Percentiles rank a stretch among this genome's conserved stretches.
Evolutionary conservation across 2,329 filamentous ascomycete species (phyloP).

Genomic region (Fusarium protoensiforme): DNA sequence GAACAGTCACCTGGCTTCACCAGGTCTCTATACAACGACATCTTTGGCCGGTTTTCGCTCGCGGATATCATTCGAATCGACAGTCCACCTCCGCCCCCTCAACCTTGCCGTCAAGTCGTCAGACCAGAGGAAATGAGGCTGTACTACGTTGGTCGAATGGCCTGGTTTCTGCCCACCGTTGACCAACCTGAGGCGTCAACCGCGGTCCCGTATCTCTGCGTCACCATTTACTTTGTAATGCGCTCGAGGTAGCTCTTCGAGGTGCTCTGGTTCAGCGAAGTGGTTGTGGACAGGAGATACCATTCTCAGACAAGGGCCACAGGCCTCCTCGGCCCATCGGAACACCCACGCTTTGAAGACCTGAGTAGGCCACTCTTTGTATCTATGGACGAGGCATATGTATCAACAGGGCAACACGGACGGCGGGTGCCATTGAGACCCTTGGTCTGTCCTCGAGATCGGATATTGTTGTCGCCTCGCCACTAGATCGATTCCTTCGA

Average conservation of each 20-base stretch:
- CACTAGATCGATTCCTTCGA: background rate
- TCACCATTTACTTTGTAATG: background rate
- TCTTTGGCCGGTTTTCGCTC: background rate
- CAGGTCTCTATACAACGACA: background rate
- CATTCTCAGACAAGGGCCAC: background rate
- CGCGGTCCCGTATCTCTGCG: background rate
- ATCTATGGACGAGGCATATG: background rate
- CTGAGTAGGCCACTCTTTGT: background rate
- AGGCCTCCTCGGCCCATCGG: background rate
- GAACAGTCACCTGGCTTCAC: background rate
- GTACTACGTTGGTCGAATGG: background rate
- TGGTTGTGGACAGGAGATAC: background rate
- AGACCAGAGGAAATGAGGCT: background rate
- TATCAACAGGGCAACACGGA: background rate
- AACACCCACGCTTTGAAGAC: background rate
- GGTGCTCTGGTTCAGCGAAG: background rate
- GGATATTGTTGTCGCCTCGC: background rate
- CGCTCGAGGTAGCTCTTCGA: background rate
- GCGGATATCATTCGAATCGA: background rate
- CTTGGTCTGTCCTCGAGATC: background rate
- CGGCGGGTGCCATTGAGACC: background rate
- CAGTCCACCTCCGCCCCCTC: background rate
- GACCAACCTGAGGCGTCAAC: background rate
- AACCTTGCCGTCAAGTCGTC: background rate
- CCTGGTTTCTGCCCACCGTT: background rate